Evolutionary conservation across 2,329 filamentous ascomycete species (phyloP).

Genomic region (Trichoderma citrinoviride): DNA sequence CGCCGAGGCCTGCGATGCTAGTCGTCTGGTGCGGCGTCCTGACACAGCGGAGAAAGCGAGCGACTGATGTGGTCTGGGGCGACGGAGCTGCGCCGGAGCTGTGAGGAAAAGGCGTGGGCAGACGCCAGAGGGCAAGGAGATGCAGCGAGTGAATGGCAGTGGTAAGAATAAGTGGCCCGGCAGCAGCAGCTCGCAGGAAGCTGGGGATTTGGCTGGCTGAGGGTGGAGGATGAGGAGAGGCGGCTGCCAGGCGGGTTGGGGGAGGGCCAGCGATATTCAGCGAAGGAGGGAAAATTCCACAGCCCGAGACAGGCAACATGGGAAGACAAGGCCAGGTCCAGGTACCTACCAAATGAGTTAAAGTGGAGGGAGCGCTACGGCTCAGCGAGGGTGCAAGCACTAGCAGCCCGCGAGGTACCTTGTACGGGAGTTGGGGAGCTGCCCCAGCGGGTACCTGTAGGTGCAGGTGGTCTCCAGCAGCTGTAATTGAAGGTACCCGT

Average conservation of each 20-base stretch:
- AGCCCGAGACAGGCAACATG: constrained; percentile 18
- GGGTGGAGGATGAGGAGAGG: constrained; percentile 6
- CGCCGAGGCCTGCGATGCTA: constrained; percentile 6
- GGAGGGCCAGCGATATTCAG: constrained; percentile 16
- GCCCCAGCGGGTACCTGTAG: neutral
- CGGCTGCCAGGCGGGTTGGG: constrained; percentile 2
- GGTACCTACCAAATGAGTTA: constrained; percentile 15
- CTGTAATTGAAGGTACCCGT: neutral
- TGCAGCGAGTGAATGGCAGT: constrained; percentile 7
- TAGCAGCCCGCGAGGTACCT: neutral
- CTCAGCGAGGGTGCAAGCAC: constrained; percentile 13
- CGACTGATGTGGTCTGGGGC: constrained; percentile 12
- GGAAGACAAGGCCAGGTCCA: constrained; percentile 5
- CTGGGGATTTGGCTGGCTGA: constrained; percentile 8
- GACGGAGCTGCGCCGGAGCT: constrained; percentile 8
- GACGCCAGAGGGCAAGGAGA: neutral
- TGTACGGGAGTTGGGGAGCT: neutral
- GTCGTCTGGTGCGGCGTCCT: constrained; percentile 10
- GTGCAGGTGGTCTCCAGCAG: too few species aligned
- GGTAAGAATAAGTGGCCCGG: constrained; percentile 10
- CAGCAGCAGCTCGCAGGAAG: constrained; percentile 10
- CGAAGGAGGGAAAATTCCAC: constrained; percentile 21
- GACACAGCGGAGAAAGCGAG: constrained; percentile 19
- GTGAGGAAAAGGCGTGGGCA: neutral
- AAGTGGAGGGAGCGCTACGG: constrained; percentile 19